These are phyloP conservation scores for Chaetomium globosum DNA, from an alignment of 2,329 filamentous ascomycete genomes.

Conservation along the genomic window DNA sequence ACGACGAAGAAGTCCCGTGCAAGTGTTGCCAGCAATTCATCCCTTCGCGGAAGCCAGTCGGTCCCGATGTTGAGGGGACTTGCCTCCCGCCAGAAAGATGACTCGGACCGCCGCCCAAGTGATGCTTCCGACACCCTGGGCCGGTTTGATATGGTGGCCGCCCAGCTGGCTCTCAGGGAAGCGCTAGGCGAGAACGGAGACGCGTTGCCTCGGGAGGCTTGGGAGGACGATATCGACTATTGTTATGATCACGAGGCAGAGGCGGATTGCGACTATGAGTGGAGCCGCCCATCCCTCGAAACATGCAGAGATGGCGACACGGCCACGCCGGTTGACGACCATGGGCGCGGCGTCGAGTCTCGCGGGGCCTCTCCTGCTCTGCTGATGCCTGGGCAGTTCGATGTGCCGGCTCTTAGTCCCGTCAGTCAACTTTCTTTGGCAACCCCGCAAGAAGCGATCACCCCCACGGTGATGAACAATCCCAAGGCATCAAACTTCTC, in stretches of 20 bases:
- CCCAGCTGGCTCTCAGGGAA: constrained; percentile 42
- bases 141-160: constrained; percentile 46
- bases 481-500: constrained; percentile 56
- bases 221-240: constrained; percentile 72
- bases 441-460: constrained; percentile 49
- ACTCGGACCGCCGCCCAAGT: constrained; percentile 43
- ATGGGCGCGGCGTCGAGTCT: constrained; percentile 22
- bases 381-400: constrained; percentile 44
- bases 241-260: constrained; percentile 70
- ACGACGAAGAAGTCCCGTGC: constrained; percentile 45
- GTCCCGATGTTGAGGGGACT: constrained; percentile 57
- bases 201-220: constrained; percentile 51
- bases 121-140: constrained; percentile 58
- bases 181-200: constrained; percentile 39
- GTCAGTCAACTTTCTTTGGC: constrained; percentile 50
- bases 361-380: constrained; percentile 34
- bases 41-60: constrained; percentile 58
- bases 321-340: constrained; percentile 36
- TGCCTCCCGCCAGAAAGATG: constrained; percentile 41
- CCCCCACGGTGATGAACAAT: constrained; percentile 45
- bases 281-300: constrained; percentile 62
- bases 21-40: constrained; percentile 55
- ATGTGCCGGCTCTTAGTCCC: constrained; percentile 55
- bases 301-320: constrained; percentile 42
- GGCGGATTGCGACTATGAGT: constrained; percentile 67